Conservation (phyloP, 208 protist genomes). For the Porcisia hertigi region DNA sequence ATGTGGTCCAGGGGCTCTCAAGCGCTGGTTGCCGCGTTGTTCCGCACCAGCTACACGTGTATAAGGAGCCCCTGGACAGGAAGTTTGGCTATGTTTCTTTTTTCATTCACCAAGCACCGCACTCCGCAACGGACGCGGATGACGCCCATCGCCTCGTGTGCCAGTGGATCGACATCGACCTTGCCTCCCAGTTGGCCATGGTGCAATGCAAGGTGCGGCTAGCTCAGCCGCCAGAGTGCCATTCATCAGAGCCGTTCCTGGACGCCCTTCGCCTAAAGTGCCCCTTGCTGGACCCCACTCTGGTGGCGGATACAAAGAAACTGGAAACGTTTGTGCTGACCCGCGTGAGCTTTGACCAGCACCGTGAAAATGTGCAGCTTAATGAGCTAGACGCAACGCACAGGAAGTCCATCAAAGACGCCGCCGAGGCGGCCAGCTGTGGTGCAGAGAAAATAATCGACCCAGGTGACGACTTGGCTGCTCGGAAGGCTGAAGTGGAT, state of each 20-base stretch:
- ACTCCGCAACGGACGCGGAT: slow-evolving; percentile 15
- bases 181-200: slow-evolving; percentile 45
- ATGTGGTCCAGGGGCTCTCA: slow-evolving; percentile 38
- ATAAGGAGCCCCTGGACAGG: slow-evolving; percentile 69
- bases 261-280: slow-evolving; percentile 40
- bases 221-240: slow-evolving; percentile 64
- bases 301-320: slow-evolving; percentile 41
- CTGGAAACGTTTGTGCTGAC: slow-evolving; percentile 75
- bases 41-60: slow-evolving; percentile 74
- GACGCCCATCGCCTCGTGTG: slow-evolving; percentile 43
- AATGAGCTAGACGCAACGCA: slow-evolving; percentile 22
- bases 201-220: slow-evolving; percentile 42
- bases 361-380: slow-evolving; percentile 18
- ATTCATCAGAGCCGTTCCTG: slow-evolving; percentile 60
- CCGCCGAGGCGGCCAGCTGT: not conserved
- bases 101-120: slow-evolving; percentile 41
- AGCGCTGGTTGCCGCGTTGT: slow-evolving; percentile 45
- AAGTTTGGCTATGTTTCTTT: slow-evolving; percentile 85
- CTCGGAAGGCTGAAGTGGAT: not conserved
- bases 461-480: not conserved
- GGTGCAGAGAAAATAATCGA: not conserved
- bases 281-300: slow-evolving; percentile 43
- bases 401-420: not conserved
- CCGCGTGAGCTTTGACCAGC: slow-evolving; percentile 45
- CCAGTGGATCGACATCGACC: slow-evolving; percentile 51